Base-by-base conservation (phyloP, 176 grass and related monocot species). In the Stipa capillata region DNA sequence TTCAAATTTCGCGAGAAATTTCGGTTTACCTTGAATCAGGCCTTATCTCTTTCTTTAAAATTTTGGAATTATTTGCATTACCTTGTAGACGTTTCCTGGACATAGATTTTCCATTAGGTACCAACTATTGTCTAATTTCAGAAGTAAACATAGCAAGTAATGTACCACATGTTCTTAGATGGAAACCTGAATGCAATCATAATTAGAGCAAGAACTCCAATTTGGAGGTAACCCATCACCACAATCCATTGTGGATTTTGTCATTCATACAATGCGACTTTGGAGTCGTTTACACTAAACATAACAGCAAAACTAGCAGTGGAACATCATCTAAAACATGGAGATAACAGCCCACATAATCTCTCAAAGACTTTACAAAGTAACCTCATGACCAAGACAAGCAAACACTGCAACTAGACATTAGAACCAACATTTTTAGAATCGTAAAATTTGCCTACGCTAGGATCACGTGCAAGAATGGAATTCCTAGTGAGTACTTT, bases 231-330 rank as follows among this genome's bases (percentile, higher is more conserved):
- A 88, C 41, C 94, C 91, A 21, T 97, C 89, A 57, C 94, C 91
- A 17, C 77, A 90, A 70, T 97, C 94, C 94, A 97, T 97, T 40
- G 44, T 91, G 32, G 94, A 97, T 53, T 94, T 87, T 28, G 91
- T 89, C 79, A 97, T n/a, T n/a, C n/a, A n/a, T n/a, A n/a, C n/a
- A n/a, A n/a, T n/a, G n/a, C n/a, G n/a, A n/a, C n/a, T n/a, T n/a
- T n/a, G n/a, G n/a, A n/a, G n/a, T n/a, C n/a, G n/a, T n/a, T n/a
- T n/a, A n/a, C n/a, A n/a, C n/a, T n/a, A n/a, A n/a, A n/a, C n/a
- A n/a, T n/a, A n/a, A n/a, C n/a, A n/a, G n/a, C n/a, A n/a, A n/a
- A n/a, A n/a, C n/a, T n/a, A n/a, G n/a, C n/a, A n/a, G n/a, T n/a
- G n/a, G n/a, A n/a, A n/a, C n/a, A n/a, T n/a, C n/a, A n/a, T n/a